Percentiles rank a stretch among this genome's conserved stretches.
phyloP scores from a whole-genome alignment of 1,284 basidiomycete genomes.

The Inonotus obliquus region DNA sequence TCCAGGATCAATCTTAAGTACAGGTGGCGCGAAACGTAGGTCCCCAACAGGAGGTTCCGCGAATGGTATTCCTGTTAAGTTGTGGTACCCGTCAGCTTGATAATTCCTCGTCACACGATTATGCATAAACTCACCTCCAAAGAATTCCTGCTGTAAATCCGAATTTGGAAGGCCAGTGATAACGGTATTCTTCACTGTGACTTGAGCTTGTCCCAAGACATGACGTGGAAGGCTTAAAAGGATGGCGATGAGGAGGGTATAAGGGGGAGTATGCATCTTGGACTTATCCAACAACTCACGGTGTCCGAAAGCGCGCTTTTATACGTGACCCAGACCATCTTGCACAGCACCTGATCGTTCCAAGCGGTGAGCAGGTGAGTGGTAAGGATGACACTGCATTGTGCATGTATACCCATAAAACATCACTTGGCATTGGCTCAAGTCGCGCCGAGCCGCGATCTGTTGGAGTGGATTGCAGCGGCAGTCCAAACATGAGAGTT shows the following conservation, averaged over 20 bases:
- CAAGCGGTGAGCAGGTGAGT: not conserved
- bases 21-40: conserved; percentile 50
- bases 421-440: not conserved
- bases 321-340: not conserved
- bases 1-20: conserved; percentile 41
- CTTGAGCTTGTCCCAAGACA: not conserved
- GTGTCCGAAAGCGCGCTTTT: not conserved
- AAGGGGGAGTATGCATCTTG: not conserved
- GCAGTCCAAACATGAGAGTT: not conserved
- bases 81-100: not conserved
- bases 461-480: not conserved
- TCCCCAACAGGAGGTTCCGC: conserved; percentile 52
- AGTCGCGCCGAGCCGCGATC: not conserved
- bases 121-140: not conserved
- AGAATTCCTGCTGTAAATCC: conserved; percentile 7
- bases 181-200: not conserved
- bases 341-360: not conserved
- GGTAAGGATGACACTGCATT: not conserved
- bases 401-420: not conserved
- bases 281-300: not conserved
- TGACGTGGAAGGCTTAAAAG: not conserved
- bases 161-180: not conserved
- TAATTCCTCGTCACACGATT: not conserved
- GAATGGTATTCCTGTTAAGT: conserved; percentile 45
- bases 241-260: not conserved